A percentile compares a stretch with the other conserved stretches of the same genome.
phyloP scores from a whole-genome alignment of 192 early-diverging fungal species.

The Ambispora gerdemannii region DNA sequence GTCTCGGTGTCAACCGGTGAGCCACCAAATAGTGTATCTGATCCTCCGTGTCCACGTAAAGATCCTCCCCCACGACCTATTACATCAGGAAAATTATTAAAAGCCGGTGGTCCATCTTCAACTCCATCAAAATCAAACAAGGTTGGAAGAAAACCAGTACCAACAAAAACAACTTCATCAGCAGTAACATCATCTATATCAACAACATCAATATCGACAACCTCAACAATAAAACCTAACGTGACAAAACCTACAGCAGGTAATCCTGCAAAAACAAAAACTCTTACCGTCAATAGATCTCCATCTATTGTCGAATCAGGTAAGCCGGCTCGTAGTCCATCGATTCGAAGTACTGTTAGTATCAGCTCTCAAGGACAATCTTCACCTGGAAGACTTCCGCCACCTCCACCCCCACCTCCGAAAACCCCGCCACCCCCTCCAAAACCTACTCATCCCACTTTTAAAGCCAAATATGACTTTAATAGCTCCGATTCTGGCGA shows the following conservation, averaged over 20 bases:
- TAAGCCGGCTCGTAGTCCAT: no score
- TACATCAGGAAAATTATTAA: conserved; percentile 38
- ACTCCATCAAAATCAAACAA: conserved; percentile 29
- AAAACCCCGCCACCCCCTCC: conserved; percentile 60
- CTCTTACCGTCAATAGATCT: no score
- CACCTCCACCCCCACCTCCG: conserved; percentile 40
- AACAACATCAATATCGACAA: conserved; percentile 16
- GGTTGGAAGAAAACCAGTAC: conserved; percentile 16
- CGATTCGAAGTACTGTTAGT: no score
- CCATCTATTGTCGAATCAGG: no score
- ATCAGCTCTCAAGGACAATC: no score
- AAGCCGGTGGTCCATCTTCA: conserved; percentile 28
- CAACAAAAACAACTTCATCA: conserved; percentile 5
- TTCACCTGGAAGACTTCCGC: conserved; percentile 5
- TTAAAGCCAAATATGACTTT: conserved; percentile 62
- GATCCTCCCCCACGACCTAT: conserved; percentile 33
- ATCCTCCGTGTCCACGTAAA: conserved; percentile 39
- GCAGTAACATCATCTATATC: conserved; percentile 13
- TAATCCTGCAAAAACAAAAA: conserved; percentile 32
- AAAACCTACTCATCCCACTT: conserved; percentile 54
- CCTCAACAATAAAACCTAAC: background rate
- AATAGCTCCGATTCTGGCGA: conserved; percentile 60
- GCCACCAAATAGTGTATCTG: conserved; percentile 54
- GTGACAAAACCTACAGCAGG: conserved; percentile 24
- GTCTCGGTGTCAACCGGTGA: conserved; percentile 60